phyloP scores from a whole-genome alignment of 768 basidiomycete genomes.

The Rhizopogon vulgaris region DNA sequence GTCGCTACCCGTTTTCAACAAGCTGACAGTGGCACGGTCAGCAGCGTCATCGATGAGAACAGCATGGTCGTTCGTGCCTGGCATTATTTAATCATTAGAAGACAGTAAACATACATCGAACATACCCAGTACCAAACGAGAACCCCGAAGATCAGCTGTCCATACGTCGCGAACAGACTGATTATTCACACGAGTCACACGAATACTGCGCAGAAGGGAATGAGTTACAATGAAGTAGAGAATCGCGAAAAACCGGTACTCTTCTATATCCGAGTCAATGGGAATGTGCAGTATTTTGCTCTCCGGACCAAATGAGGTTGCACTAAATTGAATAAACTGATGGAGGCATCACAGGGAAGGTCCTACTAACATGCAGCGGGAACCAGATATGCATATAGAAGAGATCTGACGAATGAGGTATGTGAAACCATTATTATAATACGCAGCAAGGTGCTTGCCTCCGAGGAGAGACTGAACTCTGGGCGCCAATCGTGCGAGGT shows the following conservation, averaged over 20 bases:
- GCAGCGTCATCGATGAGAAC: constrained; percentile 49
- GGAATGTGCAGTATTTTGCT: constrained; percentile 40
- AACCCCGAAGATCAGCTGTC: constrained; percentile 43
- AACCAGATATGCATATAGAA: constrained; percentile 42
- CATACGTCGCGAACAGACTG: constrained; percentile 49
- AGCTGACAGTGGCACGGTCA: constrained; percentile 24
- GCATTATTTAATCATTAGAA: neutral
- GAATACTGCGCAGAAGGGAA: constrained; percentile 5
- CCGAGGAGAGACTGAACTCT: constrained; percentile 33
- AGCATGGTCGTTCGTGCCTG: constrained; percentile 51
- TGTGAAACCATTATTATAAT: neutral
- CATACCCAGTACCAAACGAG: constrained; percentile 49
- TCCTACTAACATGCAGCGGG: constrained; percentile 41
- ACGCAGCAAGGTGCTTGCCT: constrained; percentile 9
- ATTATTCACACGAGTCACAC: constrained; percentile 26
- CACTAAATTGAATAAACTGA: constrained; percentile 28
- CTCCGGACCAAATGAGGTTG: constrained; percentile 50
- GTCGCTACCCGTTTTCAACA: constrained; percentile 52
- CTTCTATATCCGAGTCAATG: constrained; percentile 33
- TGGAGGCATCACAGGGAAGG: neutral
- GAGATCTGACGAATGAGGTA: constrained; percentile 34
- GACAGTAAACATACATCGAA: neutral
- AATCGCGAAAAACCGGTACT: constrained; percentile 25
- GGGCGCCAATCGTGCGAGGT: constrained; percentile 30
- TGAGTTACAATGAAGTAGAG: neutral